A percentile compares a stretch with the other conserved stretches of the same genome.
These are phyloP conservation scores for Lentinula novae-zelandiae DNA, from an alignment of 1,284 basidiomycete species.

Conservation along the genomic window DNA sequence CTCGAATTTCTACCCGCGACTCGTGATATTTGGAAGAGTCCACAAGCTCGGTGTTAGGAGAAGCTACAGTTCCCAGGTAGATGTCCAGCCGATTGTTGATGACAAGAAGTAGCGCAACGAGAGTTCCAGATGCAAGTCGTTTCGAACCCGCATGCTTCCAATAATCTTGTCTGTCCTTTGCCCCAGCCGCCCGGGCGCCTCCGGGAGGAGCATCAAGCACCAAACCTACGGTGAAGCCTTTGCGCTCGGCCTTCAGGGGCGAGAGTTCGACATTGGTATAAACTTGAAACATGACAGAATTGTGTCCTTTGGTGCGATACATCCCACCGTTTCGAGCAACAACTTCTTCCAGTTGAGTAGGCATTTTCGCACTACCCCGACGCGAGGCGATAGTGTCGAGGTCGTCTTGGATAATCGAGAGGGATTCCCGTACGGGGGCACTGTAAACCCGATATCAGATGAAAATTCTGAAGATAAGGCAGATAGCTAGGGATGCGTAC, in stretches of 20 bases:
- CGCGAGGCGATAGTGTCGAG: slow-evolving; percentile 20
- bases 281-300: slow-evolving; percentile 51
- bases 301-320: slow-evolving; percentile 37
- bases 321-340: slow-evolving; percentile 41
- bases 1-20: slow-evolving; percentile 33
- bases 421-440: slow-evolving; percentile 46
- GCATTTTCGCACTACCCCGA: slow-evolving; percentile 10
- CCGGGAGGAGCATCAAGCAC: slow-evolving; percentile 50
- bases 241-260: slow-evolving; percentile 38
- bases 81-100: slow-evolving; percentile 27
- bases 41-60: slow-evolving; percentile 34
- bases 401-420: slow-evolving; percentile 43
- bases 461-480: background rate
- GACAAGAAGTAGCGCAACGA: slow-evolving; percentile 52
- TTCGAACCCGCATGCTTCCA: slow-evolving; percentile 54
- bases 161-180: slow-evolving; percentile 35
- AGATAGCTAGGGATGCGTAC: slow-evolving; percentile 31
- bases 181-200: slow-evolving; percentile 36
- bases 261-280: slow-evolving; percentile 47
- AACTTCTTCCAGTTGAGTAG: slow-evolving; percentile 31
- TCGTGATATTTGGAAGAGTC: slow-evolving; percentile 30
- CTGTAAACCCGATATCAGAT: slow-evolving; percentile 25
- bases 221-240: slow-evolving; percentile 45
- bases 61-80: slow-evolving; percentile 47
- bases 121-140: slow-evolving; percentile 50